These are phyloP conservation scores for Trichoderma sp. DNA, from an alignment of 2,329 filamentous ascomycete species.

Conservation along the genomic window DNA sequence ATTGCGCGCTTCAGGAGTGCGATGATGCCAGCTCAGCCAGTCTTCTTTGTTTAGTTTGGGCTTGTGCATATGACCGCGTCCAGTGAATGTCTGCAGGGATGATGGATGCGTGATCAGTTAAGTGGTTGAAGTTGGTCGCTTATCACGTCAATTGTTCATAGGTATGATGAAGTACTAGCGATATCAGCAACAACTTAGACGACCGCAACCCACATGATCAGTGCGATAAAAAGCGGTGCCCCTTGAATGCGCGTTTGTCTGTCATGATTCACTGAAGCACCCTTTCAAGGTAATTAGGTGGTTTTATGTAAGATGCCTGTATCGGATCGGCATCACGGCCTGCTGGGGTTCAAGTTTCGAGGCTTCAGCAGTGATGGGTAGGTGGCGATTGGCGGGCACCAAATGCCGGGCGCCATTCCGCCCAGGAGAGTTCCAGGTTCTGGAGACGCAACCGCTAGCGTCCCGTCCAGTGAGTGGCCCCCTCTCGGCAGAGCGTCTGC, in stretches of 20 bases:
- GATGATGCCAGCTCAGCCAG: slow-evolving; percentile 2
- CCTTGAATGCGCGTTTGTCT: too few species aligned
- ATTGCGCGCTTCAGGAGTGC: neutral
- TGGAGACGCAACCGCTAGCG: too few species aligned
- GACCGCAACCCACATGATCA: too few species aligned
- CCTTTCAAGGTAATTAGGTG: too few species aligned
- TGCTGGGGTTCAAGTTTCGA: neutral
- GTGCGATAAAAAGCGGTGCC: too few species aligned
- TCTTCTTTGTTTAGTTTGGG: neutral
- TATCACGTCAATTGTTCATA: too few species aligned
- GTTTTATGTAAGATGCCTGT: too few species aligned
- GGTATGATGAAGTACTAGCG: neutral
- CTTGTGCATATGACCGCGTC: neutral
- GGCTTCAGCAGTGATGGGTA: neutral
- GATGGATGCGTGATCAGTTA: neutral
- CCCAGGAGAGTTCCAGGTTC: neutral
- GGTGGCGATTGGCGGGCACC: slow-evolving; percentile 30
- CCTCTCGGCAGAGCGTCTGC: too few species aligned
- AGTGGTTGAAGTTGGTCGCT: neutral
- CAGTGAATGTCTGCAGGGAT: neutral
- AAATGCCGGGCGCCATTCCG: slow-evolving; percentile 20
- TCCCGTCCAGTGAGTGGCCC: too few species aligned
- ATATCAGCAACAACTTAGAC: too few species aligned
- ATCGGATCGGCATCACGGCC: neutral
- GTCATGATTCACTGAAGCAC: too few species aligned